Conservation (phyloP, 1,284 basidiomycete genomes). For the Sanghuangporus weigelae region DNA sequence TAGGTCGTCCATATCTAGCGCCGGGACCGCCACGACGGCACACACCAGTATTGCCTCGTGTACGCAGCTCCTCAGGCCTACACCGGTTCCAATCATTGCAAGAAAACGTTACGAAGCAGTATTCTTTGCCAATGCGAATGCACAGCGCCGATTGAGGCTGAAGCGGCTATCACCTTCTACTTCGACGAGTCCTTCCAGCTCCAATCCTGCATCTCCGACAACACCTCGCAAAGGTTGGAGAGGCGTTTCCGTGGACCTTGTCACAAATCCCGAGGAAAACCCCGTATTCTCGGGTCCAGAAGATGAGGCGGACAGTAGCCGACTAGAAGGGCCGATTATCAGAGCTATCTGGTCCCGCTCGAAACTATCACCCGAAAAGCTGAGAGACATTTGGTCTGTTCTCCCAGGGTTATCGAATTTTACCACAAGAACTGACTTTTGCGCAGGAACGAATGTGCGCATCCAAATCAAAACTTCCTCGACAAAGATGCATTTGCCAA, state of each 20-base stretch:
- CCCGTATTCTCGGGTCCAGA: slow-evolving; percentile 24
- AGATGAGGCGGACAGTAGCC: slow-evolving; percentile 34
- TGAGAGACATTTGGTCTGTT: slow-evolving; percentile 63
- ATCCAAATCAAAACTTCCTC: slow-evolving; percentile 46
- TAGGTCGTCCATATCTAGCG: slow-evolving; percentile 58
- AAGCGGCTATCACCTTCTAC: slow-evolving; percentile 20
- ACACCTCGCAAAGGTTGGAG: slow-evolving; percentile 54
- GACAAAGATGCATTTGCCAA: slow-evolving; percentile 61
- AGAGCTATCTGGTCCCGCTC: slow-evolving; percentile 61
- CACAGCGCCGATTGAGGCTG: slow-evolving; percentile 31
- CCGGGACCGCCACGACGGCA: slow-evolving; percentile 36
- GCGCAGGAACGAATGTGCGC: slow-evolving; percentile 64
- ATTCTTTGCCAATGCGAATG: slow-evolving; percentile 54
- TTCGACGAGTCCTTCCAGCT: slow-evolving; percentile 26
- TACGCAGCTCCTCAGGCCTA: slow-evolving; percentile 37
- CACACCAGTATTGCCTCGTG: slow-evolving; percentile 40
- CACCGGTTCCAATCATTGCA: slow-evolving; percentile 59
- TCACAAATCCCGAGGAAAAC: slow-evolving; percentile 40
- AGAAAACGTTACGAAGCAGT: slow-evolving; percentile 61
- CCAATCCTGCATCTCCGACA: slow-evolving; percentile 24
- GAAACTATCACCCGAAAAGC: slow-evolving; percentile 43
- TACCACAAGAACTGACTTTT: slow-evolving; percentile 3
- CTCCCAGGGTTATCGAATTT: slow-evolving; percentile 14
- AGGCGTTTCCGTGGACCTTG: slow-evolving; percentile 68
- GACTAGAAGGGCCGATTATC: slow-evolving; percentile 50